phyloP scores from a whole-genome alignment of 2,329 filamentous ascomycete genomes.

The Neurospora sp. region DNA sequence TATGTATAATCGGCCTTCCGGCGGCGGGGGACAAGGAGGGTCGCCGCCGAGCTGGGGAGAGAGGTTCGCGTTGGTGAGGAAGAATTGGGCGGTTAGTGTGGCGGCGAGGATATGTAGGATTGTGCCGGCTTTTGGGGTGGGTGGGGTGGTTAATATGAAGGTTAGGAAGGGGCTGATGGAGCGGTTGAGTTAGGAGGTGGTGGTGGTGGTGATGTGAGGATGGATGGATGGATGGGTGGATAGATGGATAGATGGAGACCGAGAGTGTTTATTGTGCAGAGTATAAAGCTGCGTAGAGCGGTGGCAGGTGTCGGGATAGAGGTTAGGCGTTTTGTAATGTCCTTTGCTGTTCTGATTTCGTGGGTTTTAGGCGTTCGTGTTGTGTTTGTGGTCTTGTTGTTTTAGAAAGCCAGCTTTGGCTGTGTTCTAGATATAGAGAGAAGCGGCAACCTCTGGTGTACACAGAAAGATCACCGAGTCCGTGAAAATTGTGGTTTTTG shows the following conservation, averaged over 20 bases:
- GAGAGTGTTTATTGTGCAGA: not conserved
- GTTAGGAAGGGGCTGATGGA: constrained; percentile 59
- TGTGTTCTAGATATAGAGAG: not conserved
- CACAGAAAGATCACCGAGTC: not conserved
- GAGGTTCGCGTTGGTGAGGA: constrained; percentile 56
- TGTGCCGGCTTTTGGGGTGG: constrained; percentile 79
- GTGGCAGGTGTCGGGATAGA: not conserved
- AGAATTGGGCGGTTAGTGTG: constrained; percentile 67
- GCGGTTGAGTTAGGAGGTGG: constrained; percentile 30
- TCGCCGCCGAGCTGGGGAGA: constrained; percentile 35
- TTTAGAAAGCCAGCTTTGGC: not conserved
- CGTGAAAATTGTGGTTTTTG: not conserved
- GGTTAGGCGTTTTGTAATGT: not conserved
- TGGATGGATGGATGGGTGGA: not conserved
- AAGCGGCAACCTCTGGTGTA: not conserved
- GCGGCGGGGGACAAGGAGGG: constrained; percentile 28
- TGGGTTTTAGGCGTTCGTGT: not conserved
- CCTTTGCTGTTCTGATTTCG: not conserved
- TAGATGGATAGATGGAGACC: too few relatives aligned
- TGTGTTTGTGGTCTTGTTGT: not conserved
- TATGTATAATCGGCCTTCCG: constrained; percentile 63
- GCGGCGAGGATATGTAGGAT: constrained; percentile 73
- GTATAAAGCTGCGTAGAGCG: not conserved
- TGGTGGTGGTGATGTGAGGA: not conserved
- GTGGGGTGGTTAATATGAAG: constrained; percentile 74